Evolutionary conservation across 352 stramenopile genomes (phyloP).

Genomic region (Paralagenidium karlingii): DNA sequence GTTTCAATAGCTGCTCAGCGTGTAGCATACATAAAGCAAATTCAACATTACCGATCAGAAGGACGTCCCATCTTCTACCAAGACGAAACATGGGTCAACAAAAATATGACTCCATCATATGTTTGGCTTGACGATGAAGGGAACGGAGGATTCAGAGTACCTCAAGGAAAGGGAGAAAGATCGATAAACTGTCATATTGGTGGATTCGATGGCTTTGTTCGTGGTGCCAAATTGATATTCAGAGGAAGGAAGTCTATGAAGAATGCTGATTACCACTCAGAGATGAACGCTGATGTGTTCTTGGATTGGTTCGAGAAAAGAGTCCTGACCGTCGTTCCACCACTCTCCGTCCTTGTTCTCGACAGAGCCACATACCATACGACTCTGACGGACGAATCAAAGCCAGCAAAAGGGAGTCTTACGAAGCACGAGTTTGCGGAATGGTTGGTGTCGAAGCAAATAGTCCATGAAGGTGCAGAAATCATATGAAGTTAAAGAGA

Average conservation of each 20-base stretch:
- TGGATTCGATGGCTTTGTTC: conserved; percentile 7
- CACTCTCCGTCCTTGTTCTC: conserved; percentile 9
- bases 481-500: conserved; percentile 4
- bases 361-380: conserved; percentile 10
- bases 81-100: conserved; percentile 7
- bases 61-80: conserved; percentile 7
- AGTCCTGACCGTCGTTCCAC: conserved; percentile 1
- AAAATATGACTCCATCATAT: conserved; percentile 6
- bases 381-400: conserved; percentile 4
- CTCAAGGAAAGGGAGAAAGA: conserved; percentile 6
- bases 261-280: conserved; percentile 14
- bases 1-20: conserved; percentile 5
- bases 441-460: conserved; percentile 3
- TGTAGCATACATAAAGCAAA: conserved; percentile 3
- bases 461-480: neutral
- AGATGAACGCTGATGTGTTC: conserved; percentile 14
- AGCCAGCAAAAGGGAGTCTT: conserved; percentile 2
- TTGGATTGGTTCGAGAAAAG: conserved; percentile 10
- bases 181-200: conserved; percentile 12
- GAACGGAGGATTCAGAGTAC: conserved; percentile 7
- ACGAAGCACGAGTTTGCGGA: conserved; percentile 3
- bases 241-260: conserved; percentile 11
- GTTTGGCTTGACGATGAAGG: conserved; percentile 6
- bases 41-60: neutral
- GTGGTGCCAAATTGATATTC: conserved; percentile 10